Percentiles rank a stretch among this genome's conserved stretches.
phyloP scores from a whole-genome alignment of 163 green algal species.

The Prototheca wickerhamii region DNA sequence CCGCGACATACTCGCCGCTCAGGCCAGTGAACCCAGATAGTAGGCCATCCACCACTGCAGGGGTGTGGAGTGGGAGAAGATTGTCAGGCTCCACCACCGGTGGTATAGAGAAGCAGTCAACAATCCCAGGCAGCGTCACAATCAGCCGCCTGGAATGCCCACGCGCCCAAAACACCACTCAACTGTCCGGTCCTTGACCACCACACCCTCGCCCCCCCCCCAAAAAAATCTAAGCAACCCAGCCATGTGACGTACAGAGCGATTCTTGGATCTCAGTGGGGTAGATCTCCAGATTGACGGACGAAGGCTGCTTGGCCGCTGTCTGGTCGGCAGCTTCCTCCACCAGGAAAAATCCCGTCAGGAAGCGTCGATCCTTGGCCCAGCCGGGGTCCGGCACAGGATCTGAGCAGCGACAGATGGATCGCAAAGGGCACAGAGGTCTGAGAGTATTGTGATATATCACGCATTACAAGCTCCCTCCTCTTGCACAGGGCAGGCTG shows the following conservation, averaged over 20 bases:
- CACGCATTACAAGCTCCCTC: too few species aligned
- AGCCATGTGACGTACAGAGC: slow-evolving; percentile 18
- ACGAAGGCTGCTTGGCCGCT: background rate
- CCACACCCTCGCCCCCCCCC: background rate
- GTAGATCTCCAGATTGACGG: slow-evolving; percentile 24
- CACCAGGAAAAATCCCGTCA: slow-evolving; percentile 41
- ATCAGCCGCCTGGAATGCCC: too few species aligned
- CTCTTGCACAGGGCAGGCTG: too few species aligned
- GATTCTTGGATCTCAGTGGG: slow-evolving; percentile 34
- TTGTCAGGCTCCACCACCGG: background rate
- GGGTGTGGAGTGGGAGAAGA: background rate
- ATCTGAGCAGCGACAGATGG: too few species aligned
- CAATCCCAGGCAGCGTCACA: too few species aligned
- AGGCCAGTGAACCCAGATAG: slow-evolving; percentile 69
- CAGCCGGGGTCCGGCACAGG: slow-evolving; percentile 20
- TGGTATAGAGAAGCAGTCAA: too few species aligned
- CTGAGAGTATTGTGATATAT: too few species aligned
- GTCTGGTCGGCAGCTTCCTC: slow-evolving; percentile 7
- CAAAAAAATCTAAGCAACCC: background rate
- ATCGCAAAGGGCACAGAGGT: too few species aligned
- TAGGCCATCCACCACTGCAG: slow-evolving; percentile 63
- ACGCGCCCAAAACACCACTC: too few species aligned
- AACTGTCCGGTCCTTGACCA: too few species aligned
- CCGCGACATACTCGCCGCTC: slow-evolving; percentile 42
- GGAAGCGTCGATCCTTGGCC: slow-evolving; percentile 30